phyloP scores from a whole-genome alignment of 352 stramenopile genomes.

The Phytophthora hibernalis region DNA sequence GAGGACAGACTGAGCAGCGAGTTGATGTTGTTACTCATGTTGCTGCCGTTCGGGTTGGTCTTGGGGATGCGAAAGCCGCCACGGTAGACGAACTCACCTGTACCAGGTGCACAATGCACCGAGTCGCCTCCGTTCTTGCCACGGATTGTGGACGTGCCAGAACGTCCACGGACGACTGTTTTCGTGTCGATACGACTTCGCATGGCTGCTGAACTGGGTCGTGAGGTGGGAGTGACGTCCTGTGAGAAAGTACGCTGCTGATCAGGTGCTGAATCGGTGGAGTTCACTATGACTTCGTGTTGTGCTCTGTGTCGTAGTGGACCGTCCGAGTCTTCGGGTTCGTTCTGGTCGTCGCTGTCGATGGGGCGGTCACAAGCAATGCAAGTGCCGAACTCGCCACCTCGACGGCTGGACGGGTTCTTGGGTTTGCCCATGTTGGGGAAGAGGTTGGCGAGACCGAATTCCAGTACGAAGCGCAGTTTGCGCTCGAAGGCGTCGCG shows the following conservation, averaged over 20 bases:
- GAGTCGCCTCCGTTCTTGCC: slow-evolving; percentile 41
- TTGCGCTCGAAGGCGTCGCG: slow-evolving; percentile 57
- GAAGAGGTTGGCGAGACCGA: slow-evolving; percentile 71
- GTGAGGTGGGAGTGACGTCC: background rate
- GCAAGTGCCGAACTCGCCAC: slow-evolving; percentile 53
- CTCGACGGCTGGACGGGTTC: slow-evolving; percentile 37
- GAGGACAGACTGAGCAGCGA: slow-evolving; percentile 21
- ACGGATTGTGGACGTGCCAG: slow-evolving; percentile 35
- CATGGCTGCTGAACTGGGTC: slow-evolving; percentile 26
- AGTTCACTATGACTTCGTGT: background rate
- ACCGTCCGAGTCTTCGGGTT: slow-evolving; percentile 17
- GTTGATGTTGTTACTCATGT: slow-evolving; percentile 14
- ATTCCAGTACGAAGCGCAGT: slow-evolving; percentile 60
- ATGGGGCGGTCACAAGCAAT: slow-evolving; percentile 73
- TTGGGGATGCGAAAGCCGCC: slow-evolving; percentile 68
- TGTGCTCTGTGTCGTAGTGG: slow-evolving; percentile 22
- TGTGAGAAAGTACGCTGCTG: slow-evolving; percentile 41
- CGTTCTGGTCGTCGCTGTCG: slow-evolving; percentile 36
- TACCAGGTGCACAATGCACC: slow-evolving; percentile 53
- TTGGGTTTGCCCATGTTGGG: slow-evolving; percentile 50
- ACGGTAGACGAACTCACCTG: slow-evolving; percentile 64
- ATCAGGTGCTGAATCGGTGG: slow-evolving; percentile 37
- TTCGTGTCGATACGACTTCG: slow-evolving; percentile 61
- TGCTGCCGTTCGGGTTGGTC: background rate
- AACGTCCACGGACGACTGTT: slow-evolving; percentile 51